Conservation (phyloP, 2,329 filamentous ascomycete species). For the Leptographium lundbergii region DNA sequence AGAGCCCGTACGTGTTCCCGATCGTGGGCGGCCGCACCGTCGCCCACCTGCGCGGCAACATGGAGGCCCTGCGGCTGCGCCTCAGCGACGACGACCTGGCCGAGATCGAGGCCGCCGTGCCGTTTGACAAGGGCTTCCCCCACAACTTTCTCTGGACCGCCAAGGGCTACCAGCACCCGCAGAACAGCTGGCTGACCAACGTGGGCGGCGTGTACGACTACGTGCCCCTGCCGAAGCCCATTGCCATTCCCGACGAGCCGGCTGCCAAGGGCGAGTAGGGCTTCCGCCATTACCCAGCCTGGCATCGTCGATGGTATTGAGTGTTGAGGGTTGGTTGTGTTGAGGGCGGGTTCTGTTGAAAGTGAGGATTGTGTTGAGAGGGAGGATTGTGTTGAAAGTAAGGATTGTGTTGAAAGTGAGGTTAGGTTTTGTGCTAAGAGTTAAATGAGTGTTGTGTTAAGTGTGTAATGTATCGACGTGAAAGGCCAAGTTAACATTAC, state of each 20-base stretch:
- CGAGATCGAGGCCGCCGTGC: slow-evolving; percentile 48
- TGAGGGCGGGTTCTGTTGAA: too few species aligned
- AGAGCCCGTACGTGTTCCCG: slow-evolving; percentile 60
- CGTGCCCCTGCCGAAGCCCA: slow-evolving; percentile 30
- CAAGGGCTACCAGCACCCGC: slow-evolving; percentile 19
- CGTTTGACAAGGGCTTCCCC: slow-evolving; percentile 58
- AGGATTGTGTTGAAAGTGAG: too few species aligned
- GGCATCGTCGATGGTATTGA: background rate
- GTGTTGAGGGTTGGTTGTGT: too few species aligned
- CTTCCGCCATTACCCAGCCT: slow-evolving; percentile 11
- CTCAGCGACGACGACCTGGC: slow-evolving; percentile 50
- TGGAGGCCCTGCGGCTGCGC: slow-evolving; percentile 50
- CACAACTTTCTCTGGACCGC: slow-evolving; percentile 40
- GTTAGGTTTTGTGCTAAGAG: too few species aligned
- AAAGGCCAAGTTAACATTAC: too few species aligned
- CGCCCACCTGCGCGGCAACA: slow-evolving; percentile 57
- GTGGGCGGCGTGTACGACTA: slow-evolving; percentile 40
- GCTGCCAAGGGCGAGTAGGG: slow-evolving; percentile 23
- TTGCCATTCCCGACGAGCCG: slow-evolving; percentile 24
- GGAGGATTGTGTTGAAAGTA: too few species aligned
- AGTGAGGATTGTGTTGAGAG: too few species aligned
- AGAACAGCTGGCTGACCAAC: slow-evolving; percentile 29
- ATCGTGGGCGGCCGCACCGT: slow-evolving; percentile 59
- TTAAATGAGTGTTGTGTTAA: too few species aligned
- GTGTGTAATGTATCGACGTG: too few species aligned